Evolutionary conservation across 768 basidiomycete species (phyloP), one percentile per base, ranked within the genome.

Genomic region (Hypholoma fasciculare): DNA sequence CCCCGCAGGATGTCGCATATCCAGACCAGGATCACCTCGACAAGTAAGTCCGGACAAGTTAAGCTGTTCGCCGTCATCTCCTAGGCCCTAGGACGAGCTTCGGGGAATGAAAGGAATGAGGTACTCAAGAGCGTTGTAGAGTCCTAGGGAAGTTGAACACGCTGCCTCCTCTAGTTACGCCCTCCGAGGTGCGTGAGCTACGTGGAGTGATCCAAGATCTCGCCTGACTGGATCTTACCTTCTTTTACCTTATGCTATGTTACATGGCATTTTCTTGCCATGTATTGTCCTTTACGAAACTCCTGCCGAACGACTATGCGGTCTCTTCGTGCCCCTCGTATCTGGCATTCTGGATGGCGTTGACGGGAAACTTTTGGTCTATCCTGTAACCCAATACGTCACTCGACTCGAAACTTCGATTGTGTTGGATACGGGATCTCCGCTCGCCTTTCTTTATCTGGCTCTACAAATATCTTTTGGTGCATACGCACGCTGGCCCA

Each of bases 101-200:
- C 27, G 52, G 27, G 17, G 48, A 49, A 49, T 16, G 4, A 8
- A 40, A 27, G 52, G 16, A 14, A 42, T 39, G n/a, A 36, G n/a
- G 27, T 50, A 37, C 49, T 53, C 6, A 53, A 12, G 40, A 27
- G 16, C 23, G 14, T 13, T 42, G 38, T 59, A 94, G 91, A 58
- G 90, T 95, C 4, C 77, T 96, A n/a, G 72, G 75, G 12, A 94
- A 94, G 74, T 83, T 98, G 44, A 73, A 76, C 36, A 78, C 78
- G 7, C 76, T 99, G 3, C 97, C 97, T 6, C 96, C 96, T 19
- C 77, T 99, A 3, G 97, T 98, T 3, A 92, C 94, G 0, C 89
- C 94, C 0, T 87, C 90, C 47, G 97, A 99, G 85, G 96, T 96
- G 49, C 53, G 81, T 44, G 23, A 48, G 49, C 27, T 54, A 44